A percentile compares a stretch with the other conserved stretches of the same genome.
phyloP scores from a whole-genome alignment of 352 stramenopile genomes.

The Phytopythium chamaehyphon region DNA sequence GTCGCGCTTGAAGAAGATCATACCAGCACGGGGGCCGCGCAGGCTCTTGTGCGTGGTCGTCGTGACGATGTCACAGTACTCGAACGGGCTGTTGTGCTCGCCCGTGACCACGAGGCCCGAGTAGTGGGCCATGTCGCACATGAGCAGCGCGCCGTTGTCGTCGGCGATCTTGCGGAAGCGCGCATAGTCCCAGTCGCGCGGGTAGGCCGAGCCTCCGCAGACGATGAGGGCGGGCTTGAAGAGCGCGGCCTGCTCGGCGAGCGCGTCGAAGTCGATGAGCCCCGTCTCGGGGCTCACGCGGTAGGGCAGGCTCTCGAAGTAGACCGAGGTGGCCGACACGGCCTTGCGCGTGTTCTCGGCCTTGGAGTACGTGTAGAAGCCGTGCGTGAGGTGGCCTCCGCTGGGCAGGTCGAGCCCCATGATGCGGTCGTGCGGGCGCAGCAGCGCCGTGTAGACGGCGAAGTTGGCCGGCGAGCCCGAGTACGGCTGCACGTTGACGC shows the following conservation, averaged over 20 bases:
- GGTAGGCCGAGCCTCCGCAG: constrained; percentile 97
- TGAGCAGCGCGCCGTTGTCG: constrained; percentile 95
- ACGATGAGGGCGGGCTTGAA: constrained; percentile 99
- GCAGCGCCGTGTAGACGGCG: constrained; percentile 97
- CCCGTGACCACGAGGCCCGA: constrained; percentile 96
- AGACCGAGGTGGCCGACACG: constrained; percentile 99
- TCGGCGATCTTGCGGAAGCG: constrained; percentile 97
- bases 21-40: constrained; percentile 94
- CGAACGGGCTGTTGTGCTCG: constrained; percentile 94
- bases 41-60: constrained; percentile 99
- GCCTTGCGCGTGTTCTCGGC: constrained; percentile 96
- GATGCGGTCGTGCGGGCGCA: constrained; percentile 98
- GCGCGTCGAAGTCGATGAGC: constrained; percentile 96
- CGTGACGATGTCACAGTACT: constrained; percentile 98
- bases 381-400: constrained; percentile 98
- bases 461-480: constrained; percentile 98
- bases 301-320: constrained; percentile 99
- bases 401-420: constrained; percentile 99
- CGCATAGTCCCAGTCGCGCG: constrained; percentile 98
- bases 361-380: constrained; percentile 97
- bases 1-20: constrained; percentile 99
- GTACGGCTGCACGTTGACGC: constrained; percentile 99
- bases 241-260: constrained; percentile 91
- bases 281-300: constrained; percentile 93
- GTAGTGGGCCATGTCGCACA: constrained; percentile 99